Conservation (phyloP, 345 rosid species). For the Cardamine occulta region DNA sequence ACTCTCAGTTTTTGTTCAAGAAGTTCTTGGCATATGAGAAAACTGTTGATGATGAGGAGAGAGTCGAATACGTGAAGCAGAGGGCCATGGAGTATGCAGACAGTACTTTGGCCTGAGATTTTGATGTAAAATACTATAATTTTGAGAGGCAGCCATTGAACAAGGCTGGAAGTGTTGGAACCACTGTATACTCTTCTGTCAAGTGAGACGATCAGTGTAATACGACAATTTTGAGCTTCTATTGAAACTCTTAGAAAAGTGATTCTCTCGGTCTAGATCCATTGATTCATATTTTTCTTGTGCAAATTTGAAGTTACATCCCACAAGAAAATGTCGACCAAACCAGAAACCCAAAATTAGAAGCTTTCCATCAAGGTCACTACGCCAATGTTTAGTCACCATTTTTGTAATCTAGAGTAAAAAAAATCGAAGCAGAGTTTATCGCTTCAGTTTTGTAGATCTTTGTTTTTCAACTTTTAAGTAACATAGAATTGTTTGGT, state of each 20-base stretch:
- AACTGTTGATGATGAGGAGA: conserved; percentile 60
- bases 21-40: conserved; percentile 83
- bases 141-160: conserved; percentile 28
- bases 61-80: conserved; percentile 67
- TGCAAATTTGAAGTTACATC: background rate
- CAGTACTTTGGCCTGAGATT: conserved; percentile 46
- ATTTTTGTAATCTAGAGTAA: background rate
- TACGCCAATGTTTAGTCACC: background rate
- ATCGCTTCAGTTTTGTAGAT: background rate
- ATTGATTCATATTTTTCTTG: background rate
- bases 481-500: background rate
- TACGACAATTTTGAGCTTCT: background rate
- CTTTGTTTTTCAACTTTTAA: background rate
- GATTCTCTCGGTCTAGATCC: background rate
- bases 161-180: background rate
- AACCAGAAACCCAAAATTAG: background rate
- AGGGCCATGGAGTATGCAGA: conserved; percentile 88
- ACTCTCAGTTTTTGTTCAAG: conserved; percentile 83
- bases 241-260: background rate
- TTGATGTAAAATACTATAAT: conserved; percentile 26
- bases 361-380: background rate
- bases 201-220: background rate
- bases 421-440: background rate
- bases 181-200: background rate
- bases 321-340: background rate